Evolutionary conservation across 164 flowering plant genomes (phyloP).

Genomic region (Hamamelis virginiana): DNA sequence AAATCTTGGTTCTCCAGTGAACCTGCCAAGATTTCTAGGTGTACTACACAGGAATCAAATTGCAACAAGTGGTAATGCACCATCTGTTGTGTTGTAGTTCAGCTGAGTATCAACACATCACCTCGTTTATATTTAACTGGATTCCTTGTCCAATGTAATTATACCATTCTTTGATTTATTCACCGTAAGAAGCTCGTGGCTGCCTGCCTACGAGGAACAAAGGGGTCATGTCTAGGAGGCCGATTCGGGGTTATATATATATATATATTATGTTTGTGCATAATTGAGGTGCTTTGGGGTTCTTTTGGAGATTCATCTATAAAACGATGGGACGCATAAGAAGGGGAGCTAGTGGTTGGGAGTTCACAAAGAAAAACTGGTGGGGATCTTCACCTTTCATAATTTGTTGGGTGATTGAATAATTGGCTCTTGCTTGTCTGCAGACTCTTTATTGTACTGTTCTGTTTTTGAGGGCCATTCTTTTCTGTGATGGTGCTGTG

Average conservation of each 20-base stretch:
- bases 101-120: neutral
- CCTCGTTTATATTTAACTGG: neutral
- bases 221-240: neutral
- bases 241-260: neutral
- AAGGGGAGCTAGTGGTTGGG: neutral
- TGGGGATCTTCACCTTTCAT: neutral
- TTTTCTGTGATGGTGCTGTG: too few species aligned
- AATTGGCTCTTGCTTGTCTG: neutral
- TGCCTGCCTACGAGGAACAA: neutral
- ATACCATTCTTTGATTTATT: neutral
- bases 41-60: neutral
- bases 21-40: neutral
- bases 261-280: neutral
- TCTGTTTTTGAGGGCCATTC: too few species aligned
- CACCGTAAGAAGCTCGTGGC: neutral
- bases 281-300: neutral
- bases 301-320: neutral
- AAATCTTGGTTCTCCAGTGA: neutral
- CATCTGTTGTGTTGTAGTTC: neutral
- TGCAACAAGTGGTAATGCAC: neutral
- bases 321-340: neutral
- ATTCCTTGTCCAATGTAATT: neutral
- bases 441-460: neutral
- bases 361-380: neutral
- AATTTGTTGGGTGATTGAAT: neutral